phyloP scores from a whole-genome alignment of 352 stramenopile genomes.

The Blastocystis sp. region DNA sequence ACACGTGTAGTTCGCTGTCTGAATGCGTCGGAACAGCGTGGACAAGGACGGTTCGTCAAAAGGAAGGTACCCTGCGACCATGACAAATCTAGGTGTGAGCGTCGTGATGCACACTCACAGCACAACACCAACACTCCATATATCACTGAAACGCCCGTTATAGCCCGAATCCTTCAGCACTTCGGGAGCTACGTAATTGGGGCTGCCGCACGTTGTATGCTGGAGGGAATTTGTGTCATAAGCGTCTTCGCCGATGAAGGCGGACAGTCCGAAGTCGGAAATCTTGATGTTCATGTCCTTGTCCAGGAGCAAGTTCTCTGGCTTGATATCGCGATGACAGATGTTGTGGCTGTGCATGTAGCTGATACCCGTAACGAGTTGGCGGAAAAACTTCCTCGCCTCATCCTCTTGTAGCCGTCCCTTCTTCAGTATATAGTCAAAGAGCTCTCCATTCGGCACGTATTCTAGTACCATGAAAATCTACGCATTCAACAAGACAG shows the following conservation, averaged over 20 bases:
- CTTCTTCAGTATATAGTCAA: constrained; percentile 96
- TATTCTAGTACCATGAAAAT: constrained; percentile 88
- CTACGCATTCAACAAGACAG: constrained; percentile 83
- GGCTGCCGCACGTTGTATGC: constrained; percentile 92
- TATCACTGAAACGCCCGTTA: constrained; percentile 87
- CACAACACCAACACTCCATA: constrained; percentile 98
- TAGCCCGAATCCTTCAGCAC: constrained; percentile 92
- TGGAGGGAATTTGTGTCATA: constrained; percentile 85
- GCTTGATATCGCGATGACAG: constrained; percentile 91
- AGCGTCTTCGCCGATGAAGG: constrained; percentile 80
- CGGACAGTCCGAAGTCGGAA: constrained; percentile 96
- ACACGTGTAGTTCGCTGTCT: constrained; percentile 92
- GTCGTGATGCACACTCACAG: constrained; percentile 84
- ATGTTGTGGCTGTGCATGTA: constrained; percentile 97
- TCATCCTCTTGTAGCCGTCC: constrained; percentile 91
- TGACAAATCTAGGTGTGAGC: constrained; percentile 76
- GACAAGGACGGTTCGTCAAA: constrained; percentile 93
- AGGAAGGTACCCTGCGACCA: constrained; percentile 88
- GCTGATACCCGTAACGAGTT: constrained; percentile 93
- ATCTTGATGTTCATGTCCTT: constrained; percentile 96
- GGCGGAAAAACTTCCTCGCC: constrained; percentile 95
- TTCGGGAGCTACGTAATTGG: constrained; percentile 93
- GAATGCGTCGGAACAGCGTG: constrained; percentile 93
- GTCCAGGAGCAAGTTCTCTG: constrained; percentile 93
- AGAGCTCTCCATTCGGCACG: constrained; percentile 83